phyloP scores from a whole-genome alignment of 2,329 filamentous ascomycete genomes.

The Fonsecaea multimorphosa region DNA sequence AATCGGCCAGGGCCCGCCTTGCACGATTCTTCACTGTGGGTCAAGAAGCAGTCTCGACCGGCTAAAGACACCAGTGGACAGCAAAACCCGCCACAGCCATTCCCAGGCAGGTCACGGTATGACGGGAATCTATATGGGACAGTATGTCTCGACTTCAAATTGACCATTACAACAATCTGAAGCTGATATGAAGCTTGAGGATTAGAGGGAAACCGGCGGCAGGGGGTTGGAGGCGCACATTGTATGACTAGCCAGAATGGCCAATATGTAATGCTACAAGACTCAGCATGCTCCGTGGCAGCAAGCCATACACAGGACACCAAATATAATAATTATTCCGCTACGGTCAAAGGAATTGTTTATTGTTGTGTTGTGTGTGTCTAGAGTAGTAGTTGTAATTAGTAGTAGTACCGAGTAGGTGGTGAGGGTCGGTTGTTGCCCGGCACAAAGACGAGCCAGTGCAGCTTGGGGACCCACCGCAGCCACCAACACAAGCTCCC shows the following conservation, averaged over 20 bases:
- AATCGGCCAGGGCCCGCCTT: not conserved
- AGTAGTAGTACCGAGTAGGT: too few species aligned
- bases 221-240: not conserved
- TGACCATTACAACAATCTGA: not conserved
- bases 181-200: not conserved
- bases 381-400: too few species aligned
- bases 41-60: not conserved
- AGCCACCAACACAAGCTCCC: constrained; percentile 9
- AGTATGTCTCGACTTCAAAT: not conserved
- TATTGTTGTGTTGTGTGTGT: not conserved
- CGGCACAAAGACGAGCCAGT: constrained; percentile 9
- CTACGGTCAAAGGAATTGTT: not conserved
- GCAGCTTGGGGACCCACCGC: constrained; percentile 7
- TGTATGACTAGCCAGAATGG: constrained; percentile 10
- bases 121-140: not conserved
- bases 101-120: not conserved
- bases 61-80: not conserved
- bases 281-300: not conserved
- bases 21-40: not conserved
- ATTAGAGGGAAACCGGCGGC: not conserved
- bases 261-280: constrained; percentile 18
- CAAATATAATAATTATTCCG: not conserved
- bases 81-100: not conserved
- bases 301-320: not conserved
- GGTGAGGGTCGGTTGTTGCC: constrained; percentile 15